These are phyloP conservation scores for Aspergillus thermomutatus DNA, from an alignment of 2,329 filamentous ascomycete genomes.

Conservation along the genomic window DNA sequence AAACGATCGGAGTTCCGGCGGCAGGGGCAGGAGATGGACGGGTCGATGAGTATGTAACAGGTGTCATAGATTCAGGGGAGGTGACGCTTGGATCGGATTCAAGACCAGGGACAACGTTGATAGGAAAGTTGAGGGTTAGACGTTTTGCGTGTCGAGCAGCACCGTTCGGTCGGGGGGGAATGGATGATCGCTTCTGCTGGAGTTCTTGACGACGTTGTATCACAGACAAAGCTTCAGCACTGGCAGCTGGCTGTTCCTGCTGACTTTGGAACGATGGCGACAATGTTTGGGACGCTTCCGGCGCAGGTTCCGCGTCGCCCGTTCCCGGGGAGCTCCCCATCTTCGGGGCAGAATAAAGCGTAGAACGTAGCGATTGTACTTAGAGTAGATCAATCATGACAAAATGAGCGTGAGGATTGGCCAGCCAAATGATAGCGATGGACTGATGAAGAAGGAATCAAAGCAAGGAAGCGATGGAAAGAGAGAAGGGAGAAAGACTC, in stretches of 20 bases:
- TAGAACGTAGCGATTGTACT: conserved; percentile 1
- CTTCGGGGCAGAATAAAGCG: conserved; percentile 25
- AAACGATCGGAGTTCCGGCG: conserved; percentile 22
- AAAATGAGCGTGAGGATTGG: neutral
- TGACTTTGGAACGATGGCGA: conserved; percentile 7
- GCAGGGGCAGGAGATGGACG: conserved; percentile 29
- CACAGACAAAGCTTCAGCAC: neutral
- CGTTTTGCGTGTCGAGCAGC: conserved; percentile 43
- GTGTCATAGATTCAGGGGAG: conserved; percentile 33
- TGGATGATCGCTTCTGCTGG: conserved; percentile 30
- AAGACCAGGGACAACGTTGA: conserved; percentile 33
- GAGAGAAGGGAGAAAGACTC: neutral
- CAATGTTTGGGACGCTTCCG: conserved; percentile 28
- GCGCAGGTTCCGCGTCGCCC: conserved; percentile 25
- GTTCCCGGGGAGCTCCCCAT: conserved; percentile 34
- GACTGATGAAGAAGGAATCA: conserved; percentile 3
- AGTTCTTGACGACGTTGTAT: conserved; percentile 9
- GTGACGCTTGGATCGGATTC: conserved; percentile 22
- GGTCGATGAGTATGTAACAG: conserved; percentile 30
- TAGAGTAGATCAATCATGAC: conserved; percentile 11
- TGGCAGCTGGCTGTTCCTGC: conserved; percentile 8
- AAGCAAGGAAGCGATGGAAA: neutral
- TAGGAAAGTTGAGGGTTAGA: conserved; percentile 47
- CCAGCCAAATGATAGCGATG: neutral
- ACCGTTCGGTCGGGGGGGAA: conserved; percentile 32